These are phyloP conservation scores for Aphanomyces cochlioides DNA, from an alignment of 352 stramenopile species.

Conservation along the genomic window DNA sequence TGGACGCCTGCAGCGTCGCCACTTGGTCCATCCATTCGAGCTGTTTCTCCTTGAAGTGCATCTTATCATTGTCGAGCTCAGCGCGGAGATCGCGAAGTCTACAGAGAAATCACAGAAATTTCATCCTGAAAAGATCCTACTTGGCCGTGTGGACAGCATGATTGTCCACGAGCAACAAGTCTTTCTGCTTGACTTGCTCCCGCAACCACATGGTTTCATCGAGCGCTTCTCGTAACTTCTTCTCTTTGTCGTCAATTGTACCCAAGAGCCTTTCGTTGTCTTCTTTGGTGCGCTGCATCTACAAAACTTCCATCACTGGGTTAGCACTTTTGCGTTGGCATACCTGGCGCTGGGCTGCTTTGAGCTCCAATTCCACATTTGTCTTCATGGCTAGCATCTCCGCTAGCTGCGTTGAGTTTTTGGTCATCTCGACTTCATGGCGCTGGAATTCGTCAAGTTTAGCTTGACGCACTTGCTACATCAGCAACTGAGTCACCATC, in stretches of 20 bases:
- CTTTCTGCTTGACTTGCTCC: conserved; percentile 74
- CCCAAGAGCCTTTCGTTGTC: conserved; percentile 47
- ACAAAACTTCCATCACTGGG: neutral
- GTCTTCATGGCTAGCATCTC: no score
- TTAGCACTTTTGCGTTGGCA: no score
- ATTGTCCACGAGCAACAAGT: conserved; percentile 52
- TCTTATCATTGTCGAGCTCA: conserved; percentile 38
- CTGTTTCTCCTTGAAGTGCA: conserved; percentile 22
- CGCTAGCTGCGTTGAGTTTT: no score
- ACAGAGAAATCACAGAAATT: neutral
- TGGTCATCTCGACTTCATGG: no score
- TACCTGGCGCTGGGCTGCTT: no score
- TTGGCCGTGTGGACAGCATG: conserved; percentile 55
- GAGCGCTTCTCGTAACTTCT: conserved; percentile 47
- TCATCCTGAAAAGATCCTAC: conserved; percentile 29
- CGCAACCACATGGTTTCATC: conserved; percentile 58
- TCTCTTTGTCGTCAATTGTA: conserved; percentile 56
- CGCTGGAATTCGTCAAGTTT: no score
- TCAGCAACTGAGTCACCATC: neutral
- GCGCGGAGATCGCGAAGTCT: conserved; percentile 61
- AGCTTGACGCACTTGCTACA: no score
- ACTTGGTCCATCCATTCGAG: conserved; percentile 24
- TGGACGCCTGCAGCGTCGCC: neutral
- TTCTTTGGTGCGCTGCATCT: conserved; percentile 41
- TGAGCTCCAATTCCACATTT: no score